These are phyloP conservation scores for Calendula officinalis DNA, from an alignment of 129 eudicot species.

Conservation along the genomic window DNA sequence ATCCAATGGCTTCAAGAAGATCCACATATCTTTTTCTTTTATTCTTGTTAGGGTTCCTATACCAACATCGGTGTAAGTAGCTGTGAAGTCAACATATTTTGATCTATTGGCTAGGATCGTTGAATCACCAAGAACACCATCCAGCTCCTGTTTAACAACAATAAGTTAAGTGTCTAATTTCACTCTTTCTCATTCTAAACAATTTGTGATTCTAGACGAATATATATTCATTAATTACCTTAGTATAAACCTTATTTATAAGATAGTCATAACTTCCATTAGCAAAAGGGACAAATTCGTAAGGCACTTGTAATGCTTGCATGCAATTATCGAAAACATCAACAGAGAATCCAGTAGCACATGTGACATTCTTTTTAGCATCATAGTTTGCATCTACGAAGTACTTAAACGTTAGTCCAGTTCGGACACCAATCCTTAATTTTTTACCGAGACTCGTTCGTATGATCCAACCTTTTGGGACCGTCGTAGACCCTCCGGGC, in stretches of 20 bases:
- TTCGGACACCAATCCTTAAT: constrained; percentile 28
- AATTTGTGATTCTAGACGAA: background rate
- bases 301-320: constrained; percentile 22
- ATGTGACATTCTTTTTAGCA: background rate
- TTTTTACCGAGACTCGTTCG: background rate
- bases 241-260: constrained; percentile 33
- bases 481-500: constrained; percentile 9
- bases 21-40: constrained; percentile 33
- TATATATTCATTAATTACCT: constrained; percentile 24
- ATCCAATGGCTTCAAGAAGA: constrained; percentile 10
- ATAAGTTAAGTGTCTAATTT: background rate
- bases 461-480: background rate
- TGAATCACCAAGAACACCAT: constrained; percentile 43
- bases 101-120: constrained; percentile 45
- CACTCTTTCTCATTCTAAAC: background rate
- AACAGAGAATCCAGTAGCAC: constrained; percentile 30
- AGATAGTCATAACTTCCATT: constrained; percentile 35
- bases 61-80: constrained; percentile 41
- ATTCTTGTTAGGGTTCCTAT: constrained; percentile 33
- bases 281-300: constrained; percentile 32
- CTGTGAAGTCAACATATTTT: constrained; percentile 42
- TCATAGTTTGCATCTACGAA: constrained; percentile 7
- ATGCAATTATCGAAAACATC: constrained; percentile 41
- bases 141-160: constrained; percentile 26
- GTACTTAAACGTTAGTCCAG: background rate